These are phyloP conservation scores for Vicia sativa DNA, from an alignment of 306 rosid genomes.

Conservation along the genomic window DNA sequence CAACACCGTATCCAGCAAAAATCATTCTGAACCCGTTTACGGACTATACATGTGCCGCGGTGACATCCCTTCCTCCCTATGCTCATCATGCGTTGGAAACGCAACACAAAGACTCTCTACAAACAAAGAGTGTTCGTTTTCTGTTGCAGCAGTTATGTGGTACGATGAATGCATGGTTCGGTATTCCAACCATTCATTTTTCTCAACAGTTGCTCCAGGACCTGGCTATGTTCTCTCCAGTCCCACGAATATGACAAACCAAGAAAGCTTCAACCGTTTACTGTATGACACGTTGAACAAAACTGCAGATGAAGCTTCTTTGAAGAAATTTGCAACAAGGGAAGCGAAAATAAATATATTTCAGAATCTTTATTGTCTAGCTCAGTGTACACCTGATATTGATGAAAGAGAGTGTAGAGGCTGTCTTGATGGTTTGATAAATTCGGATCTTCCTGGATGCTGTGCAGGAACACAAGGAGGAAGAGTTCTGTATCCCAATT, in stretches of 20 bases:
- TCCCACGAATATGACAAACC: not conserved
- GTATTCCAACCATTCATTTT: constrained; percentile 5
- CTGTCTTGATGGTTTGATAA: not conserved
- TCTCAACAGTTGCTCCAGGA: not conserved
- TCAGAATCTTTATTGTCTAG: not conserved
- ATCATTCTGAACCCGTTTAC: not conserved
- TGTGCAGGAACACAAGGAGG: constrained; percentile 6
- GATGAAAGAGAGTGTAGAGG: not conserved
- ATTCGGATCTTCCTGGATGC: not conserved
- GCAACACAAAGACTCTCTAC: not conserved
- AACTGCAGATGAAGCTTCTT: constrained; percentile 1
- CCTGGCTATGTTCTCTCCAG: not conserved
- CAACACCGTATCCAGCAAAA: not conserved
- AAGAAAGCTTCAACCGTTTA: not conserved
- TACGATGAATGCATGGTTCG: constrained; percentile 10
- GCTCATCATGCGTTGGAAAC: not conserved
- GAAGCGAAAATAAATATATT: not conserved
- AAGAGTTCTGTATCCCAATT: not conserved
- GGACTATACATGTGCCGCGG: constrained; percentile 31
- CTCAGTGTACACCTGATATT: constrained; percentile 12
- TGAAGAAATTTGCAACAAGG: not conserved
- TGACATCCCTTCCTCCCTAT: constrained; percentile 5
- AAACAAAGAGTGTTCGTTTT: not conserved
- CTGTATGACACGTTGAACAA: not conserved
- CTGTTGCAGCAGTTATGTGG: not conserved